Evolutionary conservation across 129 eudicot species (phyloP).

Genomic region (Centella asiatica): DNA sequence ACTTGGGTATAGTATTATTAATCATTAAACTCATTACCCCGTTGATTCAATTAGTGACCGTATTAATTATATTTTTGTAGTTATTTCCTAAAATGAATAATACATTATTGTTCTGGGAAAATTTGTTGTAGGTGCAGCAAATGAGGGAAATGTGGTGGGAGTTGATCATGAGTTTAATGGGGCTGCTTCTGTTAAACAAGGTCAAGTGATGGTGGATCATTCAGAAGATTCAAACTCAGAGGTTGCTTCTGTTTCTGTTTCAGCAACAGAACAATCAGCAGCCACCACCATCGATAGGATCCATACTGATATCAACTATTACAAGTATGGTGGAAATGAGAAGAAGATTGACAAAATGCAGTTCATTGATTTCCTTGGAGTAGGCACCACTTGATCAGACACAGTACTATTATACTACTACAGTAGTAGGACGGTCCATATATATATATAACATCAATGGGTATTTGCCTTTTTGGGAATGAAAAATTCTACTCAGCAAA

Average conservation of each 20-base stretch:
- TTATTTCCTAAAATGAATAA: too few species aligned
- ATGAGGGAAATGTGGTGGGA: not conserved
- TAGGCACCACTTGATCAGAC: slow-evolving; percentile 25
- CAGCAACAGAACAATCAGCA: slow-evolving; percentile 23
- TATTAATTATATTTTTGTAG: not conserved
- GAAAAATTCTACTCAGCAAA: too few species aligned
- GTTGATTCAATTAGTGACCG: not conserved
- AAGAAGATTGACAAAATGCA: not conserved
- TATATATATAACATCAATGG: too few species aligned
- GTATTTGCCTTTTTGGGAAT: too few species aligned
- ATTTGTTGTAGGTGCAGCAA: not conserved
- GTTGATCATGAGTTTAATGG: not conserved
- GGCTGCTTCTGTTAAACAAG: too few species aligned
- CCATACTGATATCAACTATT: not conserved
- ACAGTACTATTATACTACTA: too few species aligned
- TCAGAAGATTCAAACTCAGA: slow-evolving; percentile 30
- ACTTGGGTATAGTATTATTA: slow-evolving; percentile 1
- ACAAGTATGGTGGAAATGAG: not conserved
- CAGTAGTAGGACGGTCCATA: too few species aligned
- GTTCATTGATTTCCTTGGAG: slow-evolving; percentile 51
- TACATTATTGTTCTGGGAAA: not conserved
- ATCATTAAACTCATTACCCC: not conserved
- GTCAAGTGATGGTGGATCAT: not conserved
- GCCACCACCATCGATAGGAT: slow-evolving; percentile 10
- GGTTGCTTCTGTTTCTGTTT: not conserved